Percentiles rank a stretch among this genome's conserved stretches.
Conservation (phyloP, 2,329 filamentous ascomycete genomes). For the Elsinoe fawcettii region DNA sequence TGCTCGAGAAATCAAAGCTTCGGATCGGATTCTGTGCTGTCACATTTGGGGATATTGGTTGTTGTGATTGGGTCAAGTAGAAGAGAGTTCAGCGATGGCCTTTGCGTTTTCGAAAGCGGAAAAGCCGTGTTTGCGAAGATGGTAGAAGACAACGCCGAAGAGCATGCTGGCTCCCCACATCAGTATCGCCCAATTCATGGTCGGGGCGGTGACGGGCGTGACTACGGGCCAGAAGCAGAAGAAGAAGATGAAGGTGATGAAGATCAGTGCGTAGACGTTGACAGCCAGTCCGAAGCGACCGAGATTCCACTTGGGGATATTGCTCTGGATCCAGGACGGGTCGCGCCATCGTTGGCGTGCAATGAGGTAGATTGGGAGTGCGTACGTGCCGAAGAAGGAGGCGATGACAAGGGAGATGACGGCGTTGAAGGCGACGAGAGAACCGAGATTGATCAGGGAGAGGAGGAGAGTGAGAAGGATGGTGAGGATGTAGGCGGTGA, state of each 20-base stretch:
- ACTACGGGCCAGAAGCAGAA: constrained; percentile 46
- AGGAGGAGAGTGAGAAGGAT: constrained; percentile 23
- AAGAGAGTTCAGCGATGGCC: not conserved
- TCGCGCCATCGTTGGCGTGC: constrained; percentile 31
- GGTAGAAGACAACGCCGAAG: constrained; percentile 2
- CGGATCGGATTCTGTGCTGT: too few species aligned
- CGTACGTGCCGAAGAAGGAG: constrained; percentile 35
- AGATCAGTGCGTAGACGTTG: constrained; percentile 28
- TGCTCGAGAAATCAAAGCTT: not conserved
- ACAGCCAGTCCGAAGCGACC: constrained; percentile 33
- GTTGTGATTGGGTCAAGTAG: too few species aligned
- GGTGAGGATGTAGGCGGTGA: constrained; percentile 23
- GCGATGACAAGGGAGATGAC: constrained; percentile 36
- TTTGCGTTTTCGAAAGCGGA: not conserved
- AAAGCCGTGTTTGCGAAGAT: not conserved
- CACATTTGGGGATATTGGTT: too few species aligned
- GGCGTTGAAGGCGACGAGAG: constrained; percentile 35
- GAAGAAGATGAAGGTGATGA: constrained; percentile 35
- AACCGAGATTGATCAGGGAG: constrained; percentile 29
- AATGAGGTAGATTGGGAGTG: constrained; percentile 31
- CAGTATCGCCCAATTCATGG: constrained; percentile 16
- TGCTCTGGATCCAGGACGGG: constrained; percentile 28
- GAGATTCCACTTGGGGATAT: constrained; percentile 31
- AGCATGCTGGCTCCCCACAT: constrained; percentile 18
- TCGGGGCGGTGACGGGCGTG: constrained; percentile 23